A percentile compares a stretch with the other conserved stretches of the same genome.
Evolutionary conservation across 2,329 filamentous ascomycete species (phyloP).

Genomic region (Annulohypoxylon truncatum): DNA sequence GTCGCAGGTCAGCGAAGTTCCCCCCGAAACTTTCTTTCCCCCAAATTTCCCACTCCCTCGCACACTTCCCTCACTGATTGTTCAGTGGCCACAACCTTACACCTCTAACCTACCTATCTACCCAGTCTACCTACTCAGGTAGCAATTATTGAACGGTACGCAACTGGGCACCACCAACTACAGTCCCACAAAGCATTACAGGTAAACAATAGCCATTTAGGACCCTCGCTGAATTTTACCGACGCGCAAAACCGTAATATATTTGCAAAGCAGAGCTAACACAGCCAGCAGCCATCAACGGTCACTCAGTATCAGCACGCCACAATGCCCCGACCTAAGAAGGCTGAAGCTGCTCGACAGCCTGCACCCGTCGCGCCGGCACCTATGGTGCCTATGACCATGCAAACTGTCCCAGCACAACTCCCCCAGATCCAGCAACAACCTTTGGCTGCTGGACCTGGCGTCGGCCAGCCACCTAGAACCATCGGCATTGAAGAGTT

Average conservation of each 20-base stretch:
- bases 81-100: constrained; percentile 29
- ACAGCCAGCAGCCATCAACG: not conserved
- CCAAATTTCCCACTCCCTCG: constrained; percentile 32
- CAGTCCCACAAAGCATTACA: not conserved
- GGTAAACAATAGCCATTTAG: not conserved
- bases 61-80: constrained; percentile 36
- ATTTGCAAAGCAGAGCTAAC: not conserved
- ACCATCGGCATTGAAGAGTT: constrained; percentile 79
- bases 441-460: constrained; percentile 34
- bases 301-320: not conserved
- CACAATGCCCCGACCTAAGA: constrained; percentile 56
- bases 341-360: constrained; percentile 53
- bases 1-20: constrained; percentile 43
- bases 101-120: not conserved
- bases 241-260: not conserved
- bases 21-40: constrained; percentile 45
- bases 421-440: constrained; percentile 41
- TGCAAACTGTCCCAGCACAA: constrained; percentile 40
- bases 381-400: constrained; percentile 55
- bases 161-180: not conserved
- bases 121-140: not conserved
- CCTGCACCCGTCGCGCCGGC: constrained; percentile 51
- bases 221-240: not conserved
- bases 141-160: not conserved
- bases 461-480: constrained; percentile 26